Evolutionary conservation across 805 yeast species (phyloP).

Genomic region (Hanseniaspora hatyaiensis): DNA sequence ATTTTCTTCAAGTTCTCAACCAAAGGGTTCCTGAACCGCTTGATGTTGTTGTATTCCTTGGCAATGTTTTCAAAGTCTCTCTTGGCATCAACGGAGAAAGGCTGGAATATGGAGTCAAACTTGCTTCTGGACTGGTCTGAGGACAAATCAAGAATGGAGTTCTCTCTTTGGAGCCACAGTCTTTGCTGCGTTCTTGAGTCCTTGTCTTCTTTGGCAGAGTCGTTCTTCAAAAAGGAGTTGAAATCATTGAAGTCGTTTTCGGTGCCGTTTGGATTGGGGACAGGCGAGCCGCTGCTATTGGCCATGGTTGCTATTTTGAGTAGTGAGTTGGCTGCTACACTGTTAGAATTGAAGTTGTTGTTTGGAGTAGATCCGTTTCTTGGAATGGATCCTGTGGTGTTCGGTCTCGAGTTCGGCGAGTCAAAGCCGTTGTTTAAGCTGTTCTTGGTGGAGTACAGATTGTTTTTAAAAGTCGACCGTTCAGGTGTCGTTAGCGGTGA

Average conservation of each 20-base stretch:
- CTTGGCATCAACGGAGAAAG: constrained; percentile 45
- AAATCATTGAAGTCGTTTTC: constrained; percentile 28
- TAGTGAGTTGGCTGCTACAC: neutral
- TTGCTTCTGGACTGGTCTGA: constrained; percentile 24
- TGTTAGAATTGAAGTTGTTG: neutral
- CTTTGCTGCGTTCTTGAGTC: constrained; percentile 74
- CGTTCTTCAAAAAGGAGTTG: constrained; percentile 33
- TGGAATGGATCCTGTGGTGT: neutral
- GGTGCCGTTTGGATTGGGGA: constrained; percentile 11
- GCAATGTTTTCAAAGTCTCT: constrained; percentile 71
- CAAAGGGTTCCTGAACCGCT: constrained; percentile 61
- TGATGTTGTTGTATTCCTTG: constrained; percentile 57
- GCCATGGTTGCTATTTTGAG: constrained; percentile 15
- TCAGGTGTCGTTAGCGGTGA: neutral
- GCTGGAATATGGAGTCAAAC: constrained; percentile 28
- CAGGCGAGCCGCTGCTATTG: constrained; percentile 11
- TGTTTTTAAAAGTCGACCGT: neutral
- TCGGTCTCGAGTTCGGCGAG: neutral
- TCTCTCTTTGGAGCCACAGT: constrained; percentile 73
- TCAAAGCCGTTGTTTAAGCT: neutral
- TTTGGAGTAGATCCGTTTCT: neutral
- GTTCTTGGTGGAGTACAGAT: neutral
- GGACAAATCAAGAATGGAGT: constrained; percentile 48
- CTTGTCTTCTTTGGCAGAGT: constrained; percentile 26
- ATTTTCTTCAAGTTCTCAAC: constrained; percentile 49